phyloP scores from a whole-genome alignment of 352 stramenopile species.

The Phytophthora crassamura region DNA sequence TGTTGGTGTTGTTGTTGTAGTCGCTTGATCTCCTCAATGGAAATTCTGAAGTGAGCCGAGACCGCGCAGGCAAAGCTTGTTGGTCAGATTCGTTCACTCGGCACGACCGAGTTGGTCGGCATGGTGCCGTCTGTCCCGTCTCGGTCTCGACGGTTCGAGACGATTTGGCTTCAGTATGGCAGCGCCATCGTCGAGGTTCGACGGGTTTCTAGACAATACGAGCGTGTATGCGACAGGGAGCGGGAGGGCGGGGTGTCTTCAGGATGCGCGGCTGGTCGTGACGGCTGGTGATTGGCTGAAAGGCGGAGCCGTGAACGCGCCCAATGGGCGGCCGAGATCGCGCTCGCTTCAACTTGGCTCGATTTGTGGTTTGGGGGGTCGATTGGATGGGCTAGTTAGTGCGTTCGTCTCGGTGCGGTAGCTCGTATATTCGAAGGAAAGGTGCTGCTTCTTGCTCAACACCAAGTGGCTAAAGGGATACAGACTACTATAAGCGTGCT shows the following conservation, averaged over 20 bases:
- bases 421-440: too few species aligned
- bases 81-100: neutral
- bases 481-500: too few species aligned
- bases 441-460: too few species aligned
- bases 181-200: too few species aligned
- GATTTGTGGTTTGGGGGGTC: too few species aligned
- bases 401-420: too few species aligned
- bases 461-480: too few species aligned
- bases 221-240: neutral
- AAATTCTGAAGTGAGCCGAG: neutral
- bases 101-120: neutral
- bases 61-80: too few species aligned
- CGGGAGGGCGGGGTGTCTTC: neutral
- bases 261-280: neutral
- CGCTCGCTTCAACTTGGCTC: conserved; percentile 29
- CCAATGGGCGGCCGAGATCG: neutral
- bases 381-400: too few species aligned
- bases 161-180: neutral
- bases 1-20: neutral
- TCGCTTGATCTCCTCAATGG: neutral
- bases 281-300: neutral
- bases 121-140: neutral
- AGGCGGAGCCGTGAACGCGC: too few species aligned
- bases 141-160: too few species aligned
- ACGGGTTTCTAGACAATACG: conserved; percentile 3